Base-by-base conservation (phyloP, 2,329 filamentous ascomycete species). In the Chaetomiaceae sp. region DNA sequence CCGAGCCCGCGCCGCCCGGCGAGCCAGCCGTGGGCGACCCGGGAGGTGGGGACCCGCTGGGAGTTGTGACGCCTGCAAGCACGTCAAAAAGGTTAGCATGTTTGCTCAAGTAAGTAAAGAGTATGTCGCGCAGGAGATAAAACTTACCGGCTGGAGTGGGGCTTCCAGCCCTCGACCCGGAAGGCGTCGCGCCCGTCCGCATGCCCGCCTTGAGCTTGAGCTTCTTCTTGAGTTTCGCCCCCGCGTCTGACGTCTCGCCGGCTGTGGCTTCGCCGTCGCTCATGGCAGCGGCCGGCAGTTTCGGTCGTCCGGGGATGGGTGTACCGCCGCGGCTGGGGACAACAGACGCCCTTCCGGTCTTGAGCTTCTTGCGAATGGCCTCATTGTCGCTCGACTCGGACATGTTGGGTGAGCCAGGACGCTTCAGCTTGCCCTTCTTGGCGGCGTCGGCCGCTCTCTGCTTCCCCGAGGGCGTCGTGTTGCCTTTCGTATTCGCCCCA, bases 321-420 rank as follows among this genome's bases (percentile, higher is more conserved):
- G 81, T 84, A 12, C 71, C 72, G 16, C 77, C 72, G 17, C 80
- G 77, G 53, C 80, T 82, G 9, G 69, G 70, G 47, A 72, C 72
- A 2, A 73, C 66, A 13, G 76, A 76, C 14, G 69, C 68, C 55
- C 81, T 56, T 12, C 42, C 78, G 65, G 86, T 86, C 71, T 85
- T 87, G 64, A 86, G 81, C 65, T 79, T 81, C 70, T 93, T 90
- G 58, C 86, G 85, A 20, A 84, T 82, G 0, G 88, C 92, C 66
- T 97, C 92, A 60, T 91, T 95, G 47, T 89, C 92, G 65, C 89
- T 95, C 9, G 89, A 89, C 65, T 97, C 92, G 2, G 90, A 96
- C 27, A 87, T 77, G 57, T 91, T 86, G 3, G 91, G 89, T 14
- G 90, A 96, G 16, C 90, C 89, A 27, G 88, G 79, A 25, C 92